Conservation (phyloP, 2,329 filamentous ascomycete species). For the Colletotrichum godetiae region DNA sequence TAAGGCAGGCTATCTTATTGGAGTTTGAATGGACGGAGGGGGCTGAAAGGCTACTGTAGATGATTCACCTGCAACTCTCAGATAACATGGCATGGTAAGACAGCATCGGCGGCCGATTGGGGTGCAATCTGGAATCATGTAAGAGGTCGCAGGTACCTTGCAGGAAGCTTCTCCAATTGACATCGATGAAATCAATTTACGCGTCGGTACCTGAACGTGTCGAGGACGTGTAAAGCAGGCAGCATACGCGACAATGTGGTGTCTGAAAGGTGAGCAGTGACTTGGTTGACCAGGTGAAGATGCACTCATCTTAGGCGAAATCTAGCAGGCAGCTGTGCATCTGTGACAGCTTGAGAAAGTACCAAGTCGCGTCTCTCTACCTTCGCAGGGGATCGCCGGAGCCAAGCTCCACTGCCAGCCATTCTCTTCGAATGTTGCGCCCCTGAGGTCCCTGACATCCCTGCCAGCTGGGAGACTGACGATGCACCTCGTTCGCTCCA, state of each 20-base stretch:
- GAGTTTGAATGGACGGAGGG: too few relatives aligned
- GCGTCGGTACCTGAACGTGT: slow-evolving; percentile 19
- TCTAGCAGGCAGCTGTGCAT: slow-evolving; percentile 18
- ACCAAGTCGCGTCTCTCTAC: slow-evolving; percentile 20
- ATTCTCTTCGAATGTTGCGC: slow-evolving; percentile 34
- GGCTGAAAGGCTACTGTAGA: not conserved
- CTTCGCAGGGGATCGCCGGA: slow-evolving; percentile 12
- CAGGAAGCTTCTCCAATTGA: slow-evolving; percentile 1
- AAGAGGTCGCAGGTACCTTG: not conserved
- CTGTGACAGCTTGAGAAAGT: slow-evolving; percentile 1
- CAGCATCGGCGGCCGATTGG: not conserved
- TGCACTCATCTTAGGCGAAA: slow-evolving; percentile 17
- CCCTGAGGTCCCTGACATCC: slow-evolving; percentile 25
- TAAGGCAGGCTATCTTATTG: not conserved
- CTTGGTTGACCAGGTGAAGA: slow-evolving; percentile 21
- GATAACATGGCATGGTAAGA: not conserved
- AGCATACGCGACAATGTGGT: slow-evolving; percentile 14
- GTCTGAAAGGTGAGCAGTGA: slow-evolving; percentile 26
- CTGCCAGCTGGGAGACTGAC: slow-evolving; percentile 17
- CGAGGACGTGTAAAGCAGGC: slow-evolving; percentile 25
- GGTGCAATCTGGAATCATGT: not conserved
- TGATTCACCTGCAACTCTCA: not conserved
- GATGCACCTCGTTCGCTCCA: slow-evolving; percentile 42
- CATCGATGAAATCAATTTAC: slow-evolving; percentile 10
- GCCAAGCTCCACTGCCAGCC: slow-evolving; percentile 41